These are phyloP conservation scores for Globisporangium recalcitrans DNA, from an alignment of 352 stramenopile genomes.

Conservation along the genomic window DNA sequence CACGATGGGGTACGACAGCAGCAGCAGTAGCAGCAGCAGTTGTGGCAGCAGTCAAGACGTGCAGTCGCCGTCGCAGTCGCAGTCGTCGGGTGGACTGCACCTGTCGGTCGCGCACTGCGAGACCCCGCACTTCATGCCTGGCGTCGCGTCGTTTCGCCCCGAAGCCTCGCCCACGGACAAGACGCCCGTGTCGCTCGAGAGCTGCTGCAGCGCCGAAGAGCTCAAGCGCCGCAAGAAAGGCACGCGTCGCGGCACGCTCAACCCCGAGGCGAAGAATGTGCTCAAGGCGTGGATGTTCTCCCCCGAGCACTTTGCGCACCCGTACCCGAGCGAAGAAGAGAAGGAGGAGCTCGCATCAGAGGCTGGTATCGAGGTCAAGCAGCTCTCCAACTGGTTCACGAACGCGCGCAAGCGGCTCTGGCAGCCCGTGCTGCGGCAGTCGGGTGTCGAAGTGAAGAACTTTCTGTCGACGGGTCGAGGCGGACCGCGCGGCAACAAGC, in stretches of 20 bases:
- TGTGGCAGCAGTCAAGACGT: background rate
- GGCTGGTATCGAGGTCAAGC: conserved; percentile 84
- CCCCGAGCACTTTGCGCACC: conserved; percentile 82
- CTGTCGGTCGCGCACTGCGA: conserved; percentile 30
- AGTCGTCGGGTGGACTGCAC: conserved; percentile 17
- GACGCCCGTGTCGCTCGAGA: conserved; percentile 4
- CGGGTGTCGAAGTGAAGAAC: conserved; percentile 87
- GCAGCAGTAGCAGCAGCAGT: conserved; percentile 6
- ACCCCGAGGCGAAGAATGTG: conserved; percentile 82
- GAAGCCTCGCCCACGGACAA: conserved; percentile 40
- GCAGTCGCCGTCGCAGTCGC: background rate
- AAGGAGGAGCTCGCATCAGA: conserved; percentile 79
- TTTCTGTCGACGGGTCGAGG: conserved; percentile 80
- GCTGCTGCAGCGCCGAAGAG: conserved; percentile 4
- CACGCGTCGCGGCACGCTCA: conserved; percentile 73
- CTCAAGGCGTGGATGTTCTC: conserved; percentile 89
- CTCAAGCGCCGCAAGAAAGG: conserved; percentile 68
- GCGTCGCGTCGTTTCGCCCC: conserved; percentile 22
- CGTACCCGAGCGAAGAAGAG: conserved; percentile 85
- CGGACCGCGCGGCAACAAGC: conserved; percentile 69
- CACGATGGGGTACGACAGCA: conserved; percentile 12
- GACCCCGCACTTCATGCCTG: conserved; percentile 29
- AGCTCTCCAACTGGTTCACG: conserved; percentile 89
- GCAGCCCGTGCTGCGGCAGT: conserved; percentile 82
- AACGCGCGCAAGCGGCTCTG: conserved; percentile 86